A percentile compares a stretch with the other conserved stretches of the same genome.
These are phyloP conservation scores for Fusarium graminum DNA, from an alignment of 2,329 filamentous ascomycete species.

Conservation along the genomic window DNA sequence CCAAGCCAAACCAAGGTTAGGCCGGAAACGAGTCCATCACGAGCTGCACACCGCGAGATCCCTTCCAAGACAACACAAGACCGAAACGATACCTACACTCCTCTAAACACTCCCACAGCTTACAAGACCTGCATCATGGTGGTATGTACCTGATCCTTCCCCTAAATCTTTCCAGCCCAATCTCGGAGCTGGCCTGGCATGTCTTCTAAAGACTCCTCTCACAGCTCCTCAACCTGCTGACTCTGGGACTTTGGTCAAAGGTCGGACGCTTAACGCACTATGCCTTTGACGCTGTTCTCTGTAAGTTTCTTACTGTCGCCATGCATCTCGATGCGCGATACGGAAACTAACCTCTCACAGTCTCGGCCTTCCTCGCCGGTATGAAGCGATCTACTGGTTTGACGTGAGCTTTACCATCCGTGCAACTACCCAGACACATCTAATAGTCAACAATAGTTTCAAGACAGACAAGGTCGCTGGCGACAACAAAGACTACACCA, in stretches of 20 bases:
- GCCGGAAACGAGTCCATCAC: constrained; percentile 41
- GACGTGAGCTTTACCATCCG: constrained; percentile 77
- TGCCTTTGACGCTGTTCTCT: constrained; percentile 93
- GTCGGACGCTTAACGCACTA: constrained; percentile 94
- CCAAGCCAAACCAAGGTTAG: constrained; percentile 33
- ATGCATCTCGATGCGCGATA: neutral
- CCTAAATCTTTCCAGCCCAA: constrained; percentile 1
- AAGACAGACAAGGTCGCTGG: constrained; percentile 84
- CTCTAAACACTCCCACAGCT: neutral
- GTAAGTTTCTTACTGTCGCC: constrained; percentile 65
- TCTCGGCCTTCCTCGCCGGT: constrained; percentile 95
- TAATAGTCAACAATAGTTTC: constrained; percentile 71
- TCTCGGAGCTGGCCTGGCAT: constrained; percentile 38
- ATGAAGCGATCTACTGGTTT: constrained; percentile 97
- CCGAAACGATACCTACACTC: constrained; percentile 11
- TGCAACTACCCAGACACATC: constrained; percentile 15
- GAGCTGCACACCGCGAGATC: constrained; percentile 34
- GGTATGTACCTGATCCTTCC: constrained; percentile 46
- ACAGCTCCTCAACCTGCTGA: constrained; percentile 76
- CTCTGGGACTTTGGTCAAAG: constrained; percentile 79
- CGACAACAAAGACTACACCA: constrained; percentile 84
- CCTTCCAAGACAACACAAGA: constrained; percentile 7
- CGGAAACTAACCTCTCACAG: constrained; percentile 58
- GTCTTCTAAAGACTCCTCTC: constrained; percentile 54
- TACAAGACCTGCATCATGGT: constrained; percentile 49